Conservation (phyloP, 495 filamentous ascomycete genomes). For the Aspergillus campestris region DNA sequence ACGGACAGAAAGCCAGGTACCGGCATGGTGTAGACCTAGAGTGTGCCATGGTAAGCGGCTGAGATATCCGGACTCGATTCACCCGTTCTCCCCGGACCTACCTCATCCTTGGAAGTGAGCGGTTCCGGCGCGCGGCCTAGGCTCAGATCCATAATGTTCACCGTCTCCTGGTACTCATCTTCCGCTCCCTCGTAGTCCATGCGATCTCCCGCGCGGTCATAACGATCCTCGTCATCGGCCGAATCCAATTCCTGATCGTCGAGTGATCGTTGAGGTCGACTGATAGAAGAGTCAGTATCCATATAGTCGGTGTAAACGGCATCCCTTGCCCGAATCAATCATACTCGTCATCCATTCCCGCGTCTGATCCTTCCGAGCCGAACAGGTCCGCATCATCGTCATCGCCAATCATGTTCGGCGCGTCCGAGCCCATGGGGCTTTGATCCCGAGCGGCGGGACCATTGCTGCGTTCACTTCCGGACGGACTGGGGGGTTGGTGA, state of each 20-base stretch:
- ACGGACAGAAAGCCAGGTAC: constrained; percentile 74
- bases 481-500: constrained; percentile 19
- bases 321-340: constrained; percentile 17
- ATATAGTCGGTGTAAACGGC: constrained; percentile 17
- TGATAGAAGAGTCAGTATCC: constrained; percentile 17
- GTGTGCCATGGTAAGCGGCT: constrained; percentile 1
- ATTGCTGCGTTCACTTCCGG: constrained; percentile 21
- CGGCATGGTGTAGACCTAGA: constrained; percentile 67
- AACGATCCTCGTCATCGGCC: constrained; percentile 59
- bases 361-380: constrained; percentile 43
- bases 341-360: constrained; percentile 29
- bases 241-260: constrained; percentile 74
- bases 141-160: constrained; percentile 49
- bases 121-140: constrained; percentile 63
- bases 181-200: constrained; percentile 41
- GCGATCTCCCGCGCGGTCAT: constrained; percentile 39
- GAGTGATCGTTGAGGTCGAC: constrained; percentile 44
- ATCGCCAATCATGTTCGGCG: constrained; percentile 39
- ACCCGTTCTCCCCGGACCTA: constrained; percentile 12
- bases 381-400: constrained; percentile 57
- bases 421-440: constrained; percentile 16
- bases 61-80: not conserved
- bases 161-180: constrained; percentile 41
- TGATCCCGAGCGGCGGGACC: constrained; percentile 14
- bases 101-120: constrained; percentile 59